Percentiles rank a stretch among this genome's conserved stretches.
phyloP scores from a whole-genome alignment of 257 asterid species.

The Buddleja alternifolia region DNA sequence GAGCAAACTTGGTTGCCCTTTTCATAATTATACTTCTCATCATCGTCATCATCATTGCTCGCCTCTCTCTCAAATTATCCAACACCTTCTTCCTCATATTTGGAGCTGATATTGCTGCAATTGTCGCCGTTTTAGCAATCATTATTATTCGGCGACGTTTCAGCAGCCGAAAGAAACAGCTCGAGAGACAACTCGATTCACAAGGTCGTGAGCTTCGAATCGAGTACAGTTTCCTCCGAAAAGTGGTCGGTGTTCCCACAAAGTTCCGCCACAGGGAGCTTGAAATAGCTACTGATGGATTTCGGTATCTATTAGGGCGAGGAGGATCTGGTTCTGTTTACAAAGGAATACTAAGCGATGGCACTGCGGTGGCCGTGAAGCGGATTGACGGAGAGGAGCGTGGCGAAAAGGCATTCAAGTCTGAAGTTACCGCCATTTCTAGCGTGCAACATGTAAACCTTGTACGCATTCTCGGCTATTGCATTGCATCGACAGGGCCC shows the following conservation, averaged over 20 bases:
- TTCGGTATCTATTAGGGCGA: conserved; percentile 54
- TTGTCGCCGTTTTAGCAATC: conserved; percentile 42
- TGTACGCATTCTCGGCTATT: conserved; percentile 68
- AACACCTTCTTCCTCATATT: conserved; percentile 52
- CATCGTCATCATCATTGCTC: conserved; percentile 45
- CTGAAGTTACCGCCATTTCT: conserved; percentile 81
- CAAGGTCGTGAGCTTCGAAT: conserved; percentile 75
- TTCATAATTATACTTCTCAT: conserved; percentile 40
- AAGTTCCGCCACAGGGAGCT: conserved; percentile 71
- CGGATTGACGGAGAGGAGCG: conserved; percentile 73
- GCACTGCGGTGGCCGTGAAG: conserved; percentile 67
- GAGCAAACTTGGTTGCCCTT: conserved; percentile 45
- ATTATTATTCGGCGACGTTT: conserved; percentile 44
- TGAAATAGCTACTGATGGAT: conserved; percentile 72
- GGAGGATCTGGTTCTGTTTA: conserved; percentile 72
- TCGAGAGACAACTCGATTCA: conserved; percentile 50
- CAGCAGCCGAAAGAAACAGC: conserved; percentile 36
- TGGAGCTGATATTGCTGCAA: conserved; percentile 68
- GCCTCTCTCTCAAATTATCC: conserved; percentile 48
- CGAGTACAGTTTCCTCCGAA: conserved; percentile 80
- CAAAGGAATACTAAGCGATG: conserved; percentile 67
- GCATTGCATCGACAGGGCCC: conserved; percentile 50
- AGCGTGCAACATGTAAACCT: conserved; percentile 87
- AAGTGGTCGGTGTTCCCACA: conserved; percentile 80
- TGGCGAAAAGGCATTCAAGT: conserved; percentile 64